phyloP scores from a whole-genome alignment of 257 asterid genomes.

The Solanum verrucosum region DNA sequence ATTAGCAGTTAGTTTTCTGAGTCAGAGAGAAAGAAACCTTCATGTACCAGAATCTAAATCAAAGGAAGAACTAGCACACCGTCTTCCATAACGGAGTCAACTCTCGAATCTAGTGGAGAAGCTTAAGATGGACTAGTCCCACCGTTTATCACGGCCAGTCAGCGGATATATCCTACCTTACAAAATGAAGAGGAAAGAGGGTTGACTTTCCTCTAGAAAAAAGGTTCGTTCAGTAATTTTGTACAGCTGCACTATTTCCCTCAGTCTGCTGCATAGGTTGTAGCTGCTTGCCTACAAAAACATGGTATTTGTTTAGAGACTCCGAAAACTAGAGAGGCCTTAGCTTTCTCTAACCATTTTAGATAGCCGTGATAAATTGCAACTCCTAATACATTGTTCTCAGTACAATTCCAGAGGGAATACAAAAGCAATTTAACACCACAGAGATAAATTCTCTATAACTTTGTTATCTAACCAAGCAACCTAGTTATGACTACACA shows the following conservation, averaged over 20 bases:
- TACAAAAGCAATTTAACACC: neutral
- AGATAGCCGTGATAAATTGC: neutral
- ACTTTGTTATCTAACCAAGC: neutral
- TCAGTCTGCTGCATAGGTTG: neutral
- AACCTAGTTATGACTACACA: neutral
- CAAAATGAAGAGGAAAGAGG: neutral
- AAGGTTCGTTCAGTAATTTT: neutral
- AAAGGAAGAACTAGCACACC: neutral
- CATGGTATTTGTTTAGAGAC: neutral
- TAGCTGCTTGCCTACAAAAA: neutral
- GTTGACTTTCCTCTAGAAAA: neutral
- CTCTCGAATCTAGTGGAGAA: neutral
- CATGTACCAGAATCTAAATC: neutral
- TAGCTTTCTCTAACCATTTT: neutral
- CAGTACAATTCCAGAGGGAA: neutral
- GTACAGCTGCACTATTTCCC: neutral
- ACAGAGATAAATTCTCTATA: neutral
- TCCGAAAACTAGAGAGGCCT: neutral
- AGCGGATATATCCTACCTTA: neutral
- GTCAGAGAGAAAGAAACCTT: neutral
- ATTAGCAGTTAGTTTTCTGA: neutral
- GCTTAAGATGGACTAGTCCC: neutral
- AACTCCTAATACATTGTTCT: neutral
- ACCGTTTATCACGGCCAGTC: neutral
- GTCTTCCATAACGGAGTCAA: neutral